Conservation (phyloP, 306 rosid species). For the Vicia villosa region DNA sequence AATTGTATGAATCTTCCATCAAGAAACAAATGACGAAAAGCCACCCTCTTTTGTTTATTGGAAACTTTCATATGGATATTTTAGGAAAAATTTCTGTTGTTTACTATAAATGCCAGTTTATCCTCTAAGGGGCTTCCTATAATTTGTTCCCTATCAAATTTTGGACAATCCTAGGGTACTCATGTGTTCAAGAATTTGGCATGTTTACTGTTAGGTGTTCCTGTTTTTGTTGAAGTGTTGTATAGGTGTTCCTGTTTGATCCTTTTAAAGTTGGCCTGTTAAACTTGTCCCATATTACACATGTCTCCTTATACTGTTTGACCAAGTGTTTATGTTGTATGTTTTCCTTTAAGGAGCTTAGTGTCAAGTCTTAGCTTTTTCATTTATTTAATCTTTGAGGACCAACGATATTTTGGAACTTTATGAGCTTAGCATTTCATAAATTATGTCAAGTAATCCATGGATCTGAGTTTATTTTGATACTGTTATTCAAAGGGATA, state of each 20-base stretch:
- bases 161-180: background rate
- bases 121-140: background rate
- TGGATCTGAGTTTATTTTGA: background rate
- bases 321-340: background rate
- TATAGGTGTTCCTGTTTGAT: background rate
- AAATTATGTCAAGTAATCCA: background rate
- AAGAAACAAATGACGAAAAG: background rate
- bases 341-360: background rate
- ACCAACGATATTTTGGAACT: constrained; percentile 2
- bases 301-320: background rate
- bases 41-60: background rate
- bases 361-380: background rate
- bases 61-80: background rate
- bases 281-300: background rate
- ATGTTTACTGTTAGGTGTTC: constrained; percentile 12
- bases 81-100: background rate
- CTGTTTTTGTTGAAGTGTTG: background rate
- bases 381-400: background rate
- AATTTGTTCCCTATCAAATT: background rate
- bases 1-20: constrained; percentile 1
- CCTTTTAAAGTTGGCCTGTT: background rate
- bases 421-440: background rate
- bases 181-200: background rate
- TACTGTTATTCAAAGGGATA: background rate
- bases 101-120: constrained; percentile 8